A percentile compares a stretch with the other conserved stretches of the same genome.
Evolutionary conservation across 2,329 filamentous ascomycete species (phyloP).

Genomic region (Diaporthe sp.): DNA sequence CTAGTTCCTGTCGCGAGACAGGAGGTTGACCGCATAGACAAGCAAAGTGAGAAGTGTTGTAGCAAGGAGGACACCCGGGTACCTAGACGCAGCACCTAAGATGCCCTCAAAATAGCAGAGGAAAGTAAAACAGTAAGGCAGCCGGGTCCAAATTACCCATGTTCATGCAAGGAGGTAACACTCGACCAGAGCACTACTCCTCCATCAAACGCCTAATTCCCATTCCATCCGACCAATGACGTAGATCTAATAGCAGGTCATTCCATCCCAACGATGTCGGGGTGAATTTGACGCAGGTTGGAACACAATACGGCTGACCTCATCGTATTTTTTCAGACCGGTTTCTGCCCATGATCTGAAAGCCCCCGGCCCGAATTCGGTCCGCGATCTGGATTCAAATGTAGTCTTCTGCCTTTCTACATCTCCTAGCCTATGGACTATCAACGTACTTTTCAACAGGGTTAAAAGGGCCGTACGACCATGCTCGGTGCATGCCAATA

Average conservation of each 20-base stretch:
- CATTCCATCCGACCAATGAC: not conserved
- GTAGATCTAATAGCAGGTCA: not conserved
- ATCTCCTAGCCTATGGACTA: not conserved
- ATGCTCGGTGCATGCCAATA: not conserved
- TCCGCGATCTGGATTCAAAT: not conserved
- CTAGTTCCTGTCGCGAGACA: not conserved
- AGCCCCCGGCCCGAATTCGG: not conserved
- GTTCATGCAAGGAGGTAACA: conserved; percentile 2
- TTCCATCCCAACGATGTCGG: not conserved
- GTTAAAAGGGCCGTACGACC: not conserved
- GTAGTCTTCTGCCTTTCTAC: not conserved
- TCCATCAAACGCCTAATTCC: not conserved
- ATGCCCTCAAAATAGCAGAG: not conserved
- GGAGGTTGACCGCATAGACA: not conserved
- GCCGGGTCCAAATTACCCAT: not conserved
- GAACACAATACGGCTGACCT: no score
- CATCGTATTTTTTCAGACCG: not conserved
- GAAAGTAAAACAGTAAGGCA: not conserved
- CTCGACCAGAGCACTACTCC: not conserved
- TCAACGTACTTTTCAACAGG: not conserved
- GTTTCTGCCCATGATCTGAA: no score
- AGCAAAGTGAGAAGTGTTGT: not conserved
- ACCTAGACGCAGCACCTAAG: not conserved
- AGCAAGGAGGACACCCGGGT: not conserved
- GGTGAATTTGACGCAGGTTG: not conserved